These are phyloP conservation scores for Nannochloropsis salina DNA, from an alignment of 108 stramenopile species.

Conservation along the genomic window DNA sequence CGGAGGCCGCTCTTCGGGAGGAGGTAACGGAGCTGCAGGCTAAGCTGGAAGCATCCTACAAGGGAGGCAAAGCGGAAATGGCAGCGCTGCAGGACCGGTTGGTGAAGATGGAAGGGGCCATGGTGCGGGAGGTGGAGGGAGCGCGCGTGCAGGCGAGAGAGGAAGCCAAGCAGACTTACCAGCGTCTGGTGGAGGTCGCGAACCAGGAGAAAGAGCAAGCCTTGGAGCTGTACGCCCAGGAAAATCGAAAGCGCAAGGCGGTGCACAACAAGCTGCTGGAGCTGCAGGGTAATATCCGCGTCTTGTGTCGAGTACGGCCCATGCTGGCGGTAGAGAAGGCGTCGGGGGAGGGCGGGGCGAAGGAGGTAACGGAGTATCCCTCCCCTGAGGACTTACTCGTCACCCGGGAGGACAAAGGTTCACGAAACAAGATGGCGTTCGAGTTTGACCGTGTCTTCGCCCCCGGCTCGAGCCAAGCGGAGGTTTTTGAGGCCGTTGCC, in stretches of 20 bases:
- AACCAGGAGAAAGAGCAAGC: constrained; percentile 30
- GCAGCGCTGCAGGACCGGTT: background rate
- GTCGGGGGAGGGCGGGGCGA: constrained; percentile 25
- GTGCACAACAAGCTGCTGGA: constrained; percentile 56
- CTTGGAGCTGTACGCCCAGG: constrained; percentile 36
- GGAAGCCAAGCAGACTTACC: constrained; percentile 1
- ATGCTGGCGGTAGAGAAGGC: constrained; percentile 49
- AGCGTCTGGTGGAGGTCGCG: constrained; percentile 18
- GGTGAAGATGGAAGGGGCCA: background rate
- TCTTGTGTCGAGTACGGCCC: constrained; percentile 57
- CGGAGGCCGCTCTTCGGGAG: constrained; percentile 32
- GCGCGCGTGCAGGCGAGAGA: background rate
- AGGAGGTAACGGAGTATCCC: constrained; percentile 47
- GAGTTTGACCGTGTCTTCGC: constrained; percentile 61
- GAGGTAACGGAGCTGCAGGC: constrained; percentile 27
- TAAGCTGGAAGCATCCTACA: background rate
- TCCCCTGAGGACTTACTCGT: constrained; percentile 35
- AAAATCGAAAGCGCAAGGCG: constrained; percentile 32
- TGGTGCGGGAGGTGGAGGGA: constrained; percentile 21
- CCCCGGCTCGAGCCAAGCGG: constrained; percentile 45
- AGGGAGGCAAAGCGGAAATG: constrained; percentile 4
- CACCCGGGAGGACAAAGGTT: constrained; percentile 21
- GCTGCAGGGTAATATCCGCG: constrained; percentile 62
- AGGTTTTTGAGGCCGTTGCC: constrained; percentile 52
- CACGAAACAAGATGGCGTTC: constrained; percentile 31